These are phyloP conservation scores for Pseudohyphozyma bogoriensis DNA, from an alignment of 768 basidiomycete genomes.

Conservation along the genomic window DNA sequence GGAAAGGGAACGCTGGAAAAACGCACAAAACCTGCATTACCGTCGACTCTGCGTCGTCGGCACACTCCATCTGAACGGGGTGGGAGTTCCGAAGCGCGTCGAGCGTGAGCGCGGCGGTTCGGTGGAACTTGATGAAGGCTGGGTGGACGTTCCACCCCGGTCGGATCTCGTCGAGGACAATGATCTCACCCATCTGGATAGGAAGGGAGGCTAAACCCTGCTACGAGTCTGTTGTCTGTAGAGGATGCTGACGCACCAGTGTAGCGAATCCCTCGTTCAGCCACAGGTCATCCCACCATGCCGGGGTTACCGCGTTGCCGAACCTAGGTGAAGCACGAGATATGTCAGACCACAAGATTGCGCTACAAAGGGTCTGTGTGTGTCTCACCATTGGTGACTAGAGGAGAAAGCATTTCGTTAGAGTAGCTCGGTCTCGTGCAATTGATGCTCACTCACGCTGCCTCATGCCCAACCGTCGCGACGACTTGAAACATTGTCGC, in stretches of 20 bases:
- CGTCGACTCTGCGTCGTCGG: conserved; percentile 7
- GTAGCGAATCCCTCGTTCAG: conserved; percentile 12
- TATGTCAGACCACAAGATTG: conserved; percentile 28
- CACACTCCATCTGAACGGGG: conserved; percentile 1
- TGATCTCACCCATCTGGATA: conserved; percentile 55
- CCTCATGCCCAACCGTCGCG: background rate
- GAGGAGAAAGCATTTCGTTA: conserved; percentile 1
- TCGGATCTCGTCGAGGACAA: conserved; percentile 50
- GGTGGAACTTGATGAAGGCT: conserved; percentile 43
- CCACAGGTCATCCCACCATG: conserved; percentile 41
- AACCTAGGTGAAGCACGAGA: too few species aligned
- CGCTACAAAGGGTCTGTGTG: background rate
- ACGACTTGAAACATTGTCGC: background rate
- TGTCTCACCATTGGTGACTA: too few species aligned
- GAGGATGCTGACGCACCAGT: background rate
- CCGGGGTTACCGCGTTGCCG: conserved; percentile 90
- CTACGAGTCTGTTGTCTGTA: too few species aligned
- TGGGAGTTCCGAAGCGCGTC: conserved; percentile 6
- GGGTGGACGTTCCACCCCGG: conserved; percentile 53
- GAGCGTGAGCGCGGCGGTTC: background rate
- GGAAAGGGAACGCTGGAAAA: background rate
- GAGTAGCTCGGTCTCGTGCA: background rate
- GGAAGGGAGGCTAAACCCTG: too few species aligned
- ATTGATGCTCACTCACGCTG: conserved; percentile 6
- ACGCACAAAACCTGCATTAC: conserved; percentile 13